A percentile compares a stretch with the other conserved stretches of the same genome.
These are phyloP conservation scores for Ligustrum vulgare DNA, from an alignment of 257 asterid genomes.

Conservation along the genomic window DNA sequence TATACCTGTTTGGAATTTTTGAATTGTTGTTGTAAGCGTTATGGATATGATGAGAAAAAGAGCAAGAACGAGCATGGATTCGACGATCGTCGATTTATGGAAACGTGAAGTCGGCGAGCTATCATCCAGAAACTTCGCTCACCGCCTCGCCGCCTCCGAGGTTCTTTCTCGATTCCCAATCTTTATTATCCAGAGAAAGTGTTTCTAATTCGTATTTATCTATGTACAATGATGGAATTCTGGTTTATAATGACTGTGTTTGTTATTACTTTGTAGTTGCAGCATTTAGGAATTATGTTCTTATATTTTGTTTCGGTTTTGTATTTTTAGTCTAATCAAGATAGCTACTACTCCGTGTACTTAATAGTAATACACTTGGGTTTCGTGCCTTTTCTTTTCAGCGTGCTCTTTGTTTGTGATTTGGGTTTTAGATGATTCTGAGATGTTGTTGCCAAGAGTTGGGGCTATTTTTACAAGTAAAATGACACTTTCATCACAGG, in stretches of 20 bases:
- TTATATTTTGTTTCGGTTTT: background rate
- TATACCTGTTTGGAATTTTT: background rate
- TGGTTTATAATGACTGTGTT: background rate
- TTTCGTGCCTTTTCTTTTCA: no score
- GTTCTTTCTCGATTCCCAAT: constrained; percentile 31
- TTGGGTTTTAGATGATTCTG: background rate
- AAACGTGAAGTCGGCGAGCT: constrained; percentile 77
- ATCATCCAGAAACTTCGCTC: constrained; percentile 65
- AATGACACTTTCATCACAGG: background rate
- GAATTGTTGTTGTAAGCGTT: constrained; percentile 25
- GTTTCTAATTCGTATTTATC: background rate
- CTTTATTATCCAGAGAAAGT: background rate
- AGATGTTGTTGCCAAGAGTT: background rate
- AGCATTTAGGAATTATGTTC: background rate
- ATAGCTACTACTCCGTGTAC: background rate
- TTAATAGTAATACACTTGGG: no score
- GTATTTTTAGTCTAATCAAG: background rate
- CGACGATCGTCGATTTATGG: constrained; percentile 69
- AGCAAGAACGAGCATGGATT: constrained; percentile 36
- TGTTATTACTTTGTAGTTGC: background rate
- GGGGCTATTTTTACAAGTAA: background rate
- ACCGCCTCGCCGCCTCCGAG: constrained; percentile 73
- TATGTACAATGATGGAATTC: background rate
- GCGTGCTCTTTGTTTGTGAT: background rate
- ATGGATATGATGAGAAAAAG: constrained; percentile 42